phyloP scores from a whole-genome alignment of 768 basidiomycete genomes.

The Chiua virens region DNA sequence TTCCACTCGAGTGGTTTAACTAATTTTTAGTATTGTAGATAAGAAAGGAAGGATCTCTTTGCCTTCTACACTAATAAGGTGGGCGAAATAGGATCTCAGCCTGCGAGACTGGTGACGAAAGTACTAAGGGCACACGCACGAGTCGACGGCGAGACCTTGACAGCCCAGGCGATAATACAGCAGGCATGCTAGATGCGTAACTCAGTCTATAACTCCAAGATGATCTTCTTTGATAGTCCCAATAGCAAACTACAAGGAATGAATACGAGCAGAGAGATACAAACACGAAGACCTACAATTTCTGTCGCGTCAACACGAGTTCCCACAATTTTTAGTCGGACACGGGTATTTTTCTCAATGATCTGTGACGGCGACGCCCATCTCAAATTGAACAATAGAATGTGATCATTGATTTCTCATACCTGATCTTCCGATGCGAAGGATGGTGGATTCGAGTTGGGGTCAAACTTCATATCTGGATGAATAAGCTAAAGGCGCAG shows the following conservation, averaged over 20 bases:
- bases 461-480: conserved; percentile 92
- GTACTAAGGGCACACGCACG: conserved; percentile 2
- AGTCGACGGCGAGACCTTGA: not conserved
- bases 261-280: not conserved
- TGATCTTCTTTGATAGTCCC: conserved; percentile 99
- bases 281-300: conserved; percentile 60
- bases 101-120: too few species aligned
- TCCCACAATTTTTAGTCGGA: conserved; percentile 97
- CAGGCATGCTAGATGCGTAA: not conserved
- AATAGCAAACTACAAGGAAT: conserved; percentile 78
- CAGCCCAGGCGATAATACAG: not conserved
- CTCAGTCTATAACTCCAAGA: conserved; percentile 84
- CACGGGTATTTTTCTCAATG: conserved; percentile 89
- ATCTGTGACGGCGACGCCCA: conserved; percentile 44
- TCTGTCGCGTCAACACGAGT: conserved; percentile 97
- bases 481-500: conserved; percentile 72
- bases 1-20: not conserved
- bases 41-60: not conserved
- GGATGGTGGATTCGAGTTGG: conserved; percentile 95
- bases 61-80: too few species aligned
- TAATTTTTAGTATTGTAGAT: not conserved
- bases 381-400: not conserved
- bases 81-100: too few species aligned
- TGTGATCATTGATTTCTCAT: not conserved
- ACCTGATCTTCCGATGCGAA: conserved; percentile 92